Percentiles rank a stretch among this genome's conserved stretches.
phyloP scores from a whole-genome alignment of 2,329 filamentous ascomycete species.

The Fonsecaea pugnacius region DNA sequence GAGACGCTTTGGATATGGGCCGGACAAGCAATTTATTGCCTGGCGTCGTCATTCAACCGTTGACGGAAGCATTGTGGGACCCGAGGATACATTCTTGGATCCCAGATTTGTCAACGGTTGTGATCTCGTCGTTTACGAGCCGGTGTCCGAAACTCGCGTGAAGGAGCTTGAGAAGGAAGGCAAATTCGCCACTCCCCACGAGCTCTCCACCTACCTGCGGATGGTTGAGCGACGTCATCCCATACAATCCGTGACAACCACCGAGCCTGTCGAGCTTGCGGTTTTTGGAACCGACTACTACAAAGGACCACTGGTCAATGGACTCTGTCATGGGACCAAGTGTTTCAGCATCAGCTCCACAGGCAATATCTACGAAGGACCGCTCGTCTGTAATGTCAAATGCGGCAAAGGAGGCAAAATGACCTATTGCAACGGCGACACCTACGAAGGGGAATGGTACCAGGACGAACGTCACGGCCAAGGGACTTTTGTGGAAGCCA shows the following conservation, averaged over 20 bases:
- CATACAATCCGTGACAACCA: constrained; percentile 29
- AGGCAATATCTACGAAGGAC: constrained; percentile 61
- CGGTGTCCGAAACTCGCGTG: constrained; percentile 42
- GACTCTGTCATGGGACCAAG: constrained; percentile 60
- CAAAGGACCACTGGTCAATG: constrained; percentile 57
- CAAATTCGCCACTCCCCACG: constrained; percentile 33
- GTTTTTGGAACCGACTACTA: constrained; percentile 61
- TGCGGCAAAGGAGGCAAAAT: constrained; percentile 60
- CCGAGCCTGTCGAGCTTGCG: constrained; percentile 50
- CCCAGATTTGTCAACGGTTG: constrained; percentile 43
- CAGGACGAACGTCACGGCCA: constrained; percentile 58
- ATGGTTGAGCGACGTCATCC: constrained; percentile 35
- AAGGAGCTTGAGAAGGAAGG: constrained; percentile 40
- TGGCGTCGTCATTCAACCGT: constrained; percentile 47
- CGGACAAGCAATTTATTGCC: constrained; percentile 48
- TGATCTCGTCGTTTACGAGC: constrained; percentile 50
- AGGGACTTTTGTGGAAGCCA: constrained; percentile 60
- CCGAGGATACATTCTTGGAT: constrained; percentile 35
- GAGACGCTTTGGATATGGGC: constrained; percentile 45
- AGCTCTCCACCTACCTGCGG: constrained; percentile 25
- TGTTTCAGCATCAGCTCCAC: constrained; percentile 56
- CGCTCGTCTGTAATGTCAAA: constrained; percentile 58
- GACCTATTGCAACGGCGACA: constrained; percentile 60
- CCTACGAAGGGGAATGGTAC: constrained; percentile 53
- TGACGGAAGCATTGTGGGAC: constrained; percentile 44